Base-by-base conservation (phyloP, 108 stramenopile genomes). In the Thalassiosira profunda region DNA sequence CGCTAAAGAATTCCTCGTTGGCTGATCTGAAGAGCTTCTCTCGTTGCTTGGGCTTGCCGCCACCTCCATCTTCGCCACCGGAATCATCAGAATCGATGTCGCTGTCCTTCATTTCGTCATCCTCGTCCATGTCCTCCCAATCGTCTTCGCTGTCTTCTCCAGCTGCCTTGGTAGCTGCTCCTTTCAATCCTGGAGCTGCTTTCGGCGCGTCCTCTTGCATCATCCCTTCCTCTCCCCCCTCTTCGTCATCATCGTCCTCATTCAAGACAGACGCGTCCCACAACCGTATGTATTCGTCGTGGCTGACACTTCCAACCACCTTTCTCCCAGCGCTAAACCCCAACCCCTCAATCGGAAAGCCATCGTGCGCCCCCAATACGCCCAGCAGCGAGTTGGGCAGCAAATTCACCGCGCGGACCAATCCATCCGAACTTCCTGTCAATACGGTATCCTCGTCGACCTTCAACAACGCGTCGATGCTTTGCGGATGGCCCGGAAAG, bases 381-480 rank as follows among this genome's bases (percentile, higher is more conserved):
- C 97, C 96, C 72, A 99, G 66, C 4, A 99, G 70, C 52, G 89
- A 85, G 71, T 98, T 89, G 12, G 98, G 98, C 49, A 87, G 81
- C 7, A 99, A 59, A 55, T 87, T 83, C 31, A 97, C 94, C 26
- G 97, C 93, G 35, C 98, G 86, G 14, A 99, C 84, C 20, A 96
- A 63, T 2, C 99, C 99, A 70, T 98, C 97, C 28, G 92, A 90
- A 8, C 90, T 90, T 14, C 99, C 99, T 4, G 99, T 97, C 53
- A 98, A 58, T 6, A 99, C 58, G 6, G 97, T 98, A 49, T 94
- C 92, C 70, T 98, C 98, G 63, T 99, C 99, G 29, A 98, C 72
- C 63, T 94, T 96, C 4, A 97, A 59, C 31, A 99, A 53, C 12
- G 92, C 85, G 57, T 98, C 96, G 20, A 99, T 82, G 5, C 84